phyloP scores from a whole-genome alignment of 2,329 filamentous ascomycete species.

The Fusarium praegraminearum region DNA sequence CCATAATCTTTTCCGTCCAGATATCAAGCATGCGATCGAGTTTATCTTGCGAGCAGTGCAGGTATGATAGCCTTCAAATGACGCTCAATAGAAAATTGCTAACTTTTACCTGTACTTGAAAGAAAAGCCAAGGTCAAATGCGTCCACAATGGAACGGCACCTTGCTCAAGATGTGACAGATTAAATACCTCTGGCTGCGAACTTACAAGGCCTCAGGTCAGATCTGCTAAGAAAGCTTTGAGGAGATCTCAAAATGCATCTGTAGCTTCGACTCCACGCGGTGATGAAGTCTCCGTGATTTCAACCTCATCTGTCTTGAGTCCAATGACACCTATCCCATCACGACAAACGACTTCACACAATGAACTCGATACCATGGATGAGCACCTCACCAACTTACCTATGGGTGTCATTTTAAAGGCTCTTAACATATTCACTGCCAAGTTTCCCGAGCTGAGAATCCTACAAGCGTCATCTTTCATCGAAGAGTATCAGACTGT shows the following conservation, averaged over 20 bases:
- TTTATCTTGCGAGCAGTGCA: constrained; percentile 52
- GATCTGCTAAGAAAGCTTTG: constrained; percentile 15
- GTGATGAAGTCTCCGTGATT: neutral
- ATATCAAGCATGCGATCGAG: constrained; percentile 50
- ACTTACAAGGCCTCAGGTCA: constrained; percentile 34
- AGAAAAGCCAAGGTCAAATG: constrained; percentile 55
- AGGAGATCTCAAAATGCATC: constrained; percentile 11
- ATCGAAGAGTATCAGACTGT: constrained; percentile 42
- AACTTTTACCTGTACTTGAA: fast-evolving
- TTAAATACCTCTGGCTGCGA: constrained; percentile 45
- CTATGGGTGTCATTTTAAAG: constrained; percentile 48
- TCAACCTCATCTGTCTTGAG: neutral
- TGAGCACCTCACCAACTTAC: constrained; percentile 45
- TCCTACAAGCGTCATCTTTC: constrained; percentile 52
- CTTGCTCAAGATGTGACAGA: constrained; percentile 50
- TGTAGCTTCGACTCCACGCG: neutral
- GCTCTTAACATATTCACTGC: constrained; percentile 52
- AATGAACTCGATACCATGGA: constrained; percentile 25
- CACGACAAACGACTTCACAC: neutral
- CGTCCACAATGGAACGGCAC: constrained; percentile 48
- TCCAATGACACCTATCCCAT: neutral
- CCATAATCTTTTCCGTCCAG: constrained; percentile 3
- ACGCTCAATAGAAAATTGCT: fast-evolving
- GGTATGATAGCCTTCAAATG: constrained; percentile 22
- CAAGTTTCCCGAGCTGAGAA: constrained; percentile 52